These are phyloP conservation scores for Rugonectria rugulosa DNA, from an alignment of 2,329 filamentous ascomycete genomes.

Conservation along the genomic window DNA sequence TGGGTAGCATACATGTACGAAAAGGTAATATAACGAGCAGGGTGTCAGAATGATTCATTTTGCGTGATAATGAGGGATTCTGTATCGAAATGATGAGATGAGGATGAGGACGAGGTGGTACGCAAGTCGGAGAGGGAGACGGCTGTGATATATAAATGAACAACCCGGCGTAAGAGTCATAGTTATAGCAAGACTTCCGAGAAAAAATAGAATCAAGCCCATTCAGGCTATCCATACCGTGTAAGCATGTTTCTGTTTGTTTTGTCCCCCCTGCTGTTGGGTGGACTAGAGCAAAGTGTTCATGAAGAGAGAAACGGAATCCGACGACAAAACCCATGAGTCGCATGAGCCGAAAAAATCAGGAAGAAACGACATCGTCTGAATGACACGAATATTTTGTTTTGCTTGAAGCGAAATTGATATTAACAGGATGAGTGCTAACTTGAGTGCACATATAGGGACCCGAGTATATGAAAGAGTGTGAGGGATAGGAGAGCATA, in stretches of 20 bases:
- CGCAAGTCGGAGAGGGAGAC: neutral
- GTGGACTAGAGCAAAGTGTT: neutral
- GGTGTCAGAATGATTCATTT: slow-evolving; percentile 40
- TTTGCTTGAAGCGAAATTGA: neutral
- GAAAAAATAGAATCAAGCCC: too few species aligned
- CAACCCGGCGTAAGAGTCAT: neutral
- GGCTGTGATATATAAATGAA: slow-evolving; percentile 1
- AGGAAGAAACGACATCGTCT: slow-evolving; percentile 28
- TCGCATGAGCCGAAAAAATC: slow-evolving; percentile 24
- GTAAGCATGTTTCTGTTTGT: slow-evolving; percentile 1
- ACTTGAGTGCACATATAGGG: too few species aligned
- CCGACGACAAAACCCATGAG: slow-evolving; percentile 37
- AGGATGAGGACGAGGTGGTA: neutral
- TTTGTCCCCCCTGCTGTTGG: too few species aligned
- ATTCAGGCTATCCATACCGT: neutral
- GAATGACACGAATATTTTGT: slow-evolving; percentile 15
- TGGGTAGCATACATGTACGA: too few species aligned
- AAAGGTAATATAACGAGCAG: too few species aligned
- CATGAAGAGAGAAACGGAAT: slow-evolving; percentile 39
- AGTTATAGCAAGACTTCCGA: too few species aligned
- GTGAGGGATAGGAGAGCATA: too few species aligned
- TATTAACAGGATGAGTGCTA: neutral
- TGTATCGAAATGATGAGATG: neutral
- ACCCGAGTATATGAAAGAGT: too few species aligned
- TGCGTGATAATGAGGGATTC: slow-evolving; percentile 20